phyloP scores from a whole-genome alignment of 2,329 filamentous ascomycete species.

The Diaporthe vaccinii region DNA sequence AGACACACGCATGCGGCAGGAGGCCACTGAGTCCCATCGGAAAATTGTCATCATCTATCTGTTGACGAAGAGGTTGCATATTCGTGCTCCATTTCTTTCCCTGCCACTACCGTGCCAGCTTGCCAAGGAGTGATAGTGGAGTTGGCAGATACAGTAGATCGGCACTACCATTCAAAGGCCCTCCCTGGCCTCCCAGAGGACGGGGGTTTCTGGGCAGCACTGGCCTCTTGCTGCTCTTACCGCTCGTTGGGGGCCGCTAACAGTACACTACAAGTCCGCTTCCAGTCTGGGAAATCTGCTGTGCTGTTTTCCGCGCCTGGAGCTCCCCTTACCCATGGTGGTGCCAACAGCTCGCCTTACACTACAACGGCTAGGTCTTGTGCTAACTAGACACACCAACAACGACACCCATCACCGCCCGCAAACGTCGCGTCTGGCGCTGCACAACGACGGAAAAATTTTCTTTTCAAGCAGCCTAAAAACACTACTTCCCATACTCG shows the following conservation, averaged over 20 bases:
- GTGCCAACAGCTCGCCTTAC: background rate
- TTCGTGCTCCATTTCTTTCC: constrained; percentile 23
- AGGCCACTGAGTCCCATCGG: constrained; percentile 14
- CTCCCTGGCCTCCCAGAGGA: background rate
- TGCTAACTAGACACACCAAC: constrained; percentile 5
- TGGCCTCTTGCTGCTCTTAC: constrained; percentile 28
- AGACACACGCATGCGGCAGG: constrained; percentile 13
- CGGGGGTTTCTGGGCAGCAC: constrained; percentile 15
- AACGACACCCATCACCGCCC: constrained; percentile 3
- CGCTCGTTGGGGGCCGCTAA: constrained; percentile 29
- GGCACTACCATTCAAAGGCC: constrained; percentile 29
- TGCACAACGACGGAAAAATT: constrained; percentile 14
- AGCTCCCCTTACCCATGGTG: constrained; percentile 27
- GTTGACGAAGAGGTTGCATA: constrained; percentile 32
- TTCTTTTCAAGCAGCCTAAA: constrained; percentile 18
- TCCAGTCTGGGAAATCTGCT: constrained; percentile 1
- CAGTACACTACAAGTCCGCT: background rate
- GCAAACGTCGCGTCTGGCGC: constrained; percentile 12
- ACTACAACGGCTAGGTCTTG: constrained; percentile 26
- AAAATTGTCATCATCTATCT: constrained; percentile 23
- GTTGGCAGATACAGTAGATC: constrained; percentile 29
- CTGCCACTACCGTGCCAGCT: constrained; percentile 12
- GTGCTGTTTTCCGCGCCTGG: constrained; percentile 1
- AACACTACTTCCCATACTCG: constrained; percentile 15
- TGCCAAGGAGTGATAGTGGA: constrained; percentile 17